phyloP scores from a whole-genome alignment of 306 rosid genomes.

The Dryas drummondii region DNA sequence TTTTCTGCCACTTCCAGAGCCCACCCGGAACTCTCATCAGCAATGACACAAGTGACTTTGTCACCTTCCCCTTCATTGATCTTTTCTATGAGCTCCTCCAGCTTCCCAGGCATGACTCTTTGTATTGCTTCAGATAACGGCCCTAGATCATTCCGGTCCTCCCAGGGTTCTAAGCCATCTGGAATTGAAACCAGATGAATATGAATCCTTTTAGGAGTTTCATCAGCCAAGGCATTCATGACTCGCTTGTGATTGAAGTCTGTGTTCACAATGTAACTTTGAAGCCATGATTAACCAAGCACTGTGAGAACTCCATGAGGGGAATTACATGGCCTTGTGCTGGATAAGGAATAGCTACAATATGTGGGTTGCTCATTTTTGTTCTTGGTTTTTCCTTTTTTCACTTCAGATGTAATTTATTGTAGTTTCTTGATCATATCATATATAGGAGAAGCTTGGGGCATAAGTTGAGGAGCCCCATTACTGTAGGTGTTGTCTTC shows the following conservation, averaged over 20 bases:
- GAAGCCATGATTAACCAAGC: conserved; percentile 51
- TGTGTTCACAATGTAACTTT: conserved; percentile 53
- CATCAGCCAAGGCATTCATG: conserved; percentile 28
- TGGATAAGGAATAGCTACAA: conserved; percentile 55
- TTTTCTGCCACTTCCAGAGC: conserved; percentile 50
- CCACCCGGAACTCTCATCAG: conserved; percentile 39
- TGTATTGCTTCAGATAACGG: conserved; percentile 23
- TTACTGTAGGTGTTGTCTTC: conserved; percentile 5
- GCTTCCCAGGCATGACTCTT: conserved; percentile 39
- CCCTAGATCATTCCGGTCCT: conserved; percentile 36
- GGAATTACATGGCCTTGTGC: conserved; percentile 85
- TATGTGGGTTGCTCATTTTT: conserved; percentile 37
- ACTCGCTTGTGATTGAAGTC: conserved; percentile 35
- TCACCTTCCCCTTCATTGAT: conserved; percentile 27
- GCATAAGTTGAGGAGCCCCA: background rate
- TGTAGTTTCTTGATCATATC: background rate
- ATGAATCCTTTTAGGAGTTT: conserved; percentile 2
- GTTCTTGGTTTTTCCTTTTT: background rate
- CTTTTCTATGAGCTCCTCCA: conserved; percentile 43
- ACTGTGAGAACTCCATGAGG: conserved; percentile 47
- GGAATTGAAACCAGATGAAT: conserved; percentile 47
- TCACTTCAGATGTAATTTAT: background rate
- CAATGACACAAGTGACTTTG: conserved; percentile 37
- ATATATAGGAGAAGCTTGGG: background rate
- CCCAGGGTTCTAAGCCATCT: conserved; percentile 43